A percentile compares a stretch with the other conserved stretches of the same genome.
phyloP scores from a whole-genome alignment of 2,329 filamentous ascomycete species.

The Tolypocladium amazonense region DNA sequence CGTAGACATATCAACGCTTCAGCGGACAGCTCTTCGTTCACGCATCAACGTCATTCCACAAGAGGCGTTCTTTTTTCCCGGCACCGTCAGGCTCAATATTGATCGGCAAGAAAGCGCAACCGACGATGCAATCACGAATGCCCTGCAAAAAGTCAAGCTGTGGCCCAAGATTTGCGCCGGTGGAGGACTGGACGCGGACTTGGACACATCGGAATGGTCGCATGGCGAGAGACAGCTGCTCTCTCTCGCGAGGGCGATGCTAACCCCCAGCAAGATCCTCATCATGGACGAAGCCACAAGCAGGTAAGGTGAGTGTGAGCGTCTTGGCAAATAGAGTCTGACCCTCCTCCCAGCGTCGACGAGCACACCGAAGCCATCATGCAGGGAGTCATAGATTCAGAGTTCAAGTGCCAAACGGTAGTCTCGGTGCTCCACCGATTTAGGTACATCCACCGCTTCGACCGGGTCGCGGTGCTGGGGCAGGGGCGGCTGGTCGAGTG shows the following conservation, averaged over 20 bases:
- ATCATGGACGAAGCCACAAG: constrained; percentile 27
- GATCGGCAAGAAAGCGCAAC: constrained; percentile 27
- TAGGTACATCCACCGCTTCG: constrained; percentile 22
- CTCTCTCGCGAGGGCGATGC: constrained; percentile 23
- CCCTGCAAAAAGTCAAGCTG: constrained; percentile 33
- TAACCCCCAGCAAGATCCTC: constrained; percentile 21
- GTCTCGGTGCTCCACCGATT: constrained; percentile 28
- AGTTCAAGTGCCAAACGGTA: constrained; percentile 38
- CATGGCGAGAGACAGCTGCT: constrained; percentile 35
- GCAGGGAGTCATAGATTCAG: constrained; percentile 18
- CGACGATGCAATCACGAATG: constrained; percentile 29
- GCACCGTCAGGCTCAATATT: constrained; percentile 36
- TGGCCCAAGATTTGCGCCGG: constrained; percentile 24
- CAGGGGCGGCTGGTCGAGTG: constrained; percentile 18
- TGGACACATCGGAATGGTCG: constrained; percentile 20
- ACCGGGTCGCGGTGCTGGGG: constrained; percentile 43
- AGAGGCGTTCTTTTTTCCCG: constrained; percentile 38
- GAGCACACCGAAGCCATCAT: constrained; percentile 19
- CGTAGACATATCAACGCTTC: constrained; percentile 19
- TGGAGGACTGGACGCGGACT: constrained; percentile 24
- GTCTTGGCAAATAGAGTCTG: not conserved
- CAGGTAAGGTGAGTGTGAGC: constrained; percentile 12
- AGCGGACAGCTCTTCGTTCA: constrained; percentile 10
- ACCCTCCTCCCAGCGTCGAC: constrained; percentile 16
- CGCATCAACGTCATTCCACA: constrained; percentile 36